Base-by-base conservation (phyloP, 768 basidiomycete species). In the Boletus fagicola region DNA sequence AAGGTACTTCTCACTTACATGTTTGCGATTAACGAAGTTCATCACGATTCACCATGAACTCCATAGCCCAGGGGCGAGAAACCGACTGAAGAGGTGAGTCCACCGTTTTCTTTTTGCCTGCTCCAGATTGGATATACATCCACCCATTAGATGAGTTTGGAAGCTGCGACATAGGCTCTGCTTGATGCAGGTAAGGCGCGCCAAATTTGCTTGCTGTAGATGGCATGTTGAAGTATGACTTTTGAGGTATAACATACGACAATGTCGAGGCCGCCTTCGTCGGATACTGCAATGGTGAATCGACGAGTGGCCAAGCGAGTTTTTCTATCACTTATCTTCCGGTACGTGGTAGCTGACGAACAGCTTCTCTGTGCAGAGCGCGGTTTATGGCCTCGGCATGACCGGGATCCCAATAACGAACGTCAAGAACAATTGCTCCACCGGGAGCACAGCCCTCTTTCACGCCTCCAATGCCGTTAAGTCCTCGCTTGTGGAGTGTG, bases 351-450 rank as follows among this genome's bases (percentile, higher is more conserved):
- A 18, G 30, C 47, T 52, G 38, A 40, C 15, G 7, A 28, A 15
- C 11, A 10, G 31, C 26, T 36, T 28, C 31, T 26, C 45, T 0
- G 1, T 24, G 11, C 68, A 93, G 84, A 78, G 88, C n/a, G 82
- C 88, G 7, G 73, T 93, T 7, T 3, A 92, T 72, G 83, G 82
- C 67, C 83, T 93, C 35, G 90, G 91, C 18, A 78, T 92, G 68
- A 92, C 90, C 0, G 78, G 82, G 46, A 92, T 94, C 56, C 89
- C 90, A 1, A 86, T 93, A 63, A 80, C 86, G 51, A 94, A 92
- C 63, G 86, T 92, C 44, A 92, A 90, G 75, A 92, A 92, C 73
- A 90, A 90, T 69, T 92, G 90, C 62, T 86, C 90, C 2, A 91
- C 88, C 1, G 89, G 90, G n/a, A n/a, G n/a, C n/a, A n/a, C n/a